Percentiles rank a stretch among this genome's conserved stretches.
Evolutionary conservation across 2,329 filamentous ascomycete species (phyloP).

Genomic region (Camillea tinctor): DNA sequence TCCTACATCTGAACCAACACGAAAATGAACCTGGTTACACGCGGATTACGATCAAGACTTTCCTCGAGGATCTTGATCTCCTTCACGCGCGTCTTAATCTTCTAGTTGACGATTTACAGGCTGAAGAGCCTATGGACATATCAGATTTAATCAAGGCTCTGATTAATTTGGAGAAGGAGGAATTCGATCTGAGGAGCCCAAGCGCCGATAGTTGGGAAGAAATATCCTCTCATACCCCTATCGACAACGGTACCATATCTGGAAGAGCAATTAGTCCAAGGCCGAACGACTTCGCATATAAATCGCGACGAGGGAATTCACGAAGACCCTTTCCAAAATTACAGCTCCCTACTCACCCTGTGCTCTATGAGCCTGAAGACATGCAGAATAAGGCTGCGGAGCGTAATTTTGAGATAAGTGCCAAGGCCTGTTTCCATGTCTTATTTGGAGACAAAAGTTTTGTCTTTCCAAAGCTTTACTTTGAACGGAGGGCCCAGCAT

Average conservation of each 20-base stretch:
- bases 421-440: conserved; percentile 93
- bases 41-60: conserved; percentile 85
- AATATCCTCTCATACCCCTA: conserved; percentile 57
- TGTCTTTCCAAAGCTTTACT: conserved; percentile 87
- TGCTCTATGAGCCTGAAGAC: conserved; percentile 79
- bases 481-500: conserved; percentile 73
- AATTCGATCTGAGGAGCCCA: conserved; percentile 59
- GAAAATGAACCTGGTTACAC: conserved; percentile 63
- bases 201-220: conserved; percentile 93
- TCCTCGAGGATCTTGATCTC: conserved; percentile 81
- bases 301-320: conserved; percentile 34
- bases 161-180: conserved; percentile 69
- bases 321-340: conserved; percentile 62
- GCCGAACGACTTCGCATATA: conserved; percentile 35
- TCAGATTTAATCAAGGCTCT: conserved; percentile 70
- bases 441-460: conserved; percentile 96
- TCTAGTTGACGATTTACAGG: conserved; percentile 75
- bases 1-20: conserved; percentile 70
- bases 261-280: conserved; percentile 40
- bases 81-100: conserved; percentile 83
- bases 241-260: conserved; percentile 54
- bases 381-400: conserved; percentile 76
- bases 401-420: conserved; percentile 82
- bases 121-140: conserved; percentile 66
- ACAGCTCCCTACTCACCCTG: conserved; percentile 76